Evolutionary conservation across 73 alveolate species (phyloP).

Genomic region (Paramecium tetraurelia): DNA sequence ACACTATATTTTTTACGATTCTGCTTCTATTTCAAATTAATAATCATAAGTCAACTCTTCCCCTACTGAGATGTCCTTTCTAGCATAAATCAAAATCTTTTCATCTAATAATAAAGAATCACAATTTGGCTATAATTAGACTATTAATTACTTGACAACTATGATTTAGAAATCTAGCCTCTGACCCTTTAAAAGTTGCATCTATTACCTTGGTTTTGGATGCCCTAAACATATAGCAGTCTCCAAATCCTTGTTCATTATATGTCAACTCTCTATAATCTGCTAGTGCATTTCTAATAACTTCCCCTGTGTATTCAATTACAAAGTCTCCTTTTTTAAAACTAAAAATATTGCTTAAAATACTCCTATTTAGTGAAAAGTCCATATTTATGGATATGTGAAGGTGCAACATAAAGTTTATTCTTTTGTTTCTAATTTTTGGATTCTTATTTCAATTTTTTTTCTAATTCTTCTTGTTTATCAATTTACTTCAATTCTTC

Average conservation of each 20-base stretch:
- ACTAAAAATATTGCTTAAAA: constrained; percentile 35
- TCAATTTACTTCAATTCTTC: constrained; percentile 20
- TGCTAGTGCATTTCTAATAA: constrained; percentile 89
- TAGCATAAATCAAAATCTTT: constrained; percentile 92
- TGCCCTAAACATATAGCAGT: constrained; percentile 95
- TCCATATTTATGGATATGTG: constrained; percentile 94
- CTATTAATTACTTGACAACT: constrained; percentile 79
- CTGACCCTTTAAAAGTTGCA: constrained; percentile 95
- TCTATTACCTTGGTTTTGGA: constrained; percentile 91
- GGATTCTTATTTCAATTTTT: constrained; percentile 32
- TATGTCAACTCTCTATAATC: constrained; percentile 90
- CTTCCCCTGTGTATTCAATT: constrained; percentile 97
- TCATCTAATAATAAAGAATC: constrained; percentile 88
- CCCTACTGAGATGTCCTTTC: constrained; percentile 84
- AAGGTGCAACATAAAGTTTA: constrained; percentile 83
- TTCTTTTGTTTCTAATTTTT: constrained; percentile 27
- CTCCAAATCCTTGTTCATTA: constrained; percentile 94
- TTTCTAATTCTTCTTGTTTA: constrained; percentile 56
- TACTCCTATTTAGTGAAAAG: constrained; percentile 87
- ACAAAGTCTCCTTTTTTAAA: constrained; percentile 92
- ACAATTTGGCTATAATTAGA: constrained; percentile 75
- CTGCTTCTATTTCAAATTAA: constrained; percentile 93
- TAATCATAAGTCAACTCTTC: constrained; percentile 96
- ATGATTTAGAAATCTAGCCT: constrained; percentile 94
- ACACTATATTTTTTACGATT: constrained; percentile 80